These are phyloP conservation scores for Tylopilus balloui DNA, from an alignment of 768 basidiomycete species.

Conservation along the genomic window DNA sequence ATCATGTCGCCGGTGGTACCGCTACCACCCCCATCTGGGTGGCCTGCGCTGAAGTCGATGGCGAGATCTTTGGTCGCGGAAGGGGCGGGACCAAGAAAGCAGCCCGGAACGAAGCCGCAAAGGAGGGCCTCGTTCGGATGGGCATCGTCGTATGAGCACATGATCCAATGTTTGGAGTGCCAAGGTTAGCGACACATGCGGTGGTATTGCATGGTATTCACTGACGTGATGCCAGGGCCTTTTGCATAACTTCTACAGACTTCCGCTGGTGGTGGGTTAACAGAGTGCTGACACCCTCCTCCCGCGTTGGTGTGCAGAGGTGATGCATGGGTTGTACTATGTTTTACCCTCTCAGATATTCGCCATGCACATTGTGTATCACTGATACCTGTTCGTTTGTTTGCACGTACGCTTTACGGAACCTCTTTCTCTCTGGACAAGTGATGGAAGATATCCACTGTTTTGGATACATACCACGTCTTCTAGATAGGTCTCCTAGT, in stretches of 20 bases:
- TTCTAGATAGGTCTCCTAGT: neutral
- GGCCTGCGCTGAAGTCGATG: conserved; percentile 60
- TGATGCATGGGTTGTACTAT: conserved; percentile 39
- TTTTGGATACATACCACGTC: neutral
- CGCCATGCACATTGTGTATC: neutral
- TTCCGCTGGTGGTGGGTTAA: conserved; percentile 42
- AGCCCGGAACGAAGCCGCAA: conserved; percentile 79
- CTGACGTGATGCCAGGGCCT: conserved; percentile 14
- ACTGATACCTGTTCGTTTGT: neutral
- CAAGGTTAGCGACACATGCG: conserved; percentile 16
- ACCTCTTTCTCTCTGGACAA: neutral
- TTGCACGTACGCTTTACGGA: too few relatives aligned
- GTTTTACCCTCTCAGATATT: neutral
- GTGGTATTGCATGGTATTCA: neutral
- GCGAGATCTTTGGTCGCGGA: conserved; percentile 55
- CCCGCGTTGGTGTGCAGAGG: conserved; percentile 64
- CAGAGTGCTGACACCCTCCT: conserved; percentile 14
- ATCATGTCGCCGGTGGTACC: conserved; percentile 41
- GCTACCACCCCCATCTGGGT: conserved; percentile 76
- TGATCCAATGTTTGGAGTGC: conserved; percentile 1
- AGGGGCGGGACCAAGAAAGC: conserved; percentile 73
- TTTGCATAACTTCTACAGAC: conserved; percentile 56
- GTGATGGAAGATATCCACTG: neutral
- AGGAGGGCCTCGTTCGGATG: conserved; percentile 58
- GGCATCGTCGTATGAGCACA: conserved; percentile 44